Evolutionary conservation across 805 yeast genomes (phyloP).

Genomic region (Candida anglica): DNA sequence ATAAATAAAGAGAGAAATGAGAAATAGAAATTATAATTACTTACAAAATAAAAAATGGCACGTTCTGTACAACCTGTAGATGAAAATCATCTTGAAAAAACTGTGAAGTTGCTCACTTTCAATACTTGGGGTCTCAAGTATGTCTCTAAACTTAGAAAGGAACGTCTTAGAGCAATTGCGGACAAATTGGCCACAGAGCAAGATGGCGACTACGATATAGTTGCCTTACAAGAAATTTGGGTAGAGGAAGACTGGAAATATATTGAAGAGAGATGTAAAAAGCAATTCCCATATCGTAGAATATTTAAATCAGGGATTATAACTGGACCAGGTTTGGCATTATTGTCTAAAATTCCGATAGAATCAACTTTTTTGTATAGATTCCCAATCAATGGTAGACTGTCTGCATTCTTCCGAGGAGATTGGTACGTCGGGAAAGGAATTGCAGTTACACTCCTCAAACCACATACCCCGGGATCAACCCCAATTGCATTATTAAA

Average conservation of each 20-base stretch:
- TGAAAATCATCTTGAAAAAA: no score
- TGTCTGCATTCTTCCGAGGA: conserved; percentile 89
- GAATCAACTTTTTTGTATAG: conserved; percentile 72
- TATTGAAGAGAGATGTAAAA: conserved; percentile 42
- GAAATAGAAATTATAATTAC: no score
- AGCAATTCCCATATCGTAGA: conserved; percentile 59
- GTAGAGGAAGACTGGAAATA: conserved; percentile 77
- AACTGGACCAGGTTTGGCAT: conserved; percentile 89
- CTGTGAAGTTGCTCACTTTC: conserved; percentile 56
- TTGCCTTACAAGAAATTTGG: conserved; percentile 97
- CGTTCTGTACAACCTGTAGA: no score
- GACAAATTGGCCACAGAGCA: conserved; percentile 43
- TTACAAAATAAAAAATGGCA: no score
- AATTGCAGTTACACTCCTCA: conserved; percentile 65
- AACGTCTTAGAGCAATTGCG: conserved; percentile 73
- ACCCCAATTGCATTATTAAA: conserved; percentile 74
- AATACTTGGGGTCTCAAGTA: conserved; percentile 89
- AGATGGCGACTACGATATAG: conserved; percentile 61
- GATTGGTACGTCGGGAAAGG: conserved; percentile 98
- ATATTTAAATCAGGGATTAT: conserved; percentile 79
- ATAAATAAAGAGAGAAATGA: no score
- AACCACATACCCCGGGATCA: conserved; percentile 43
- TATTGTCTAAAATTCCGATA: conserved; percentile 81
- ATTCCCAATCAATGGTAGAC: conserved; percentile 91
- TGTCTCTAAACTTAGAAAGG: conserved; percentile 66